Percentiles rank a stretch among this genome's conserved stretches.
Conservation (phyloP, 176 grass and related monocot species). For the Puccinellia tenuiflora region DNA sequence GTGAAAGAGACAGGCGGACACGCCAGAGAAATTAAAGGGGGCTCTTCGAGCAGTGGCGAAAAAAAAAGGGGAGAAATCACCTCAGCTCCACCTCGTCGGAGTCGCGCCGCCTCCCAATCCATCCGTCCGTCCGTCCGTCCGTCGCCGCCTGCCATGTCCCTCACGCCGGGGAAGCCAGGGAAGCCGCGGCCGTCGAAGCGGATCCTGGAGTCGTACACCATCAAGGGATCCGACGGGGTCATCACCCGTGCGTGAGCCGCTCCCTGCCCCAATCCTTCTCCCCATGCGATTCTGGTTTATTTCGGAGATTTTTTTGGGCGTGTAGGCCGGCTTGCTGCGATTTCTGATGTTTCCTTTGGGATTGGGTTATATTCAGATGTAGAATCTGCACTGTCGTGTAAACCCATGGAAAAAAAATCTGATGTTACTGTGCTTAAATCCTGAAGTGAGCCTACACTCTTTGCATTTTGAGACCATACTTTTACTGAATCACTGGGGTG, state of each 20-base stretch:
- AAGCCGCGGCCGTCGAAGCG: slow-evolving; percentile 61
- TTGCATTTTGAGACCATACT: too few relatives aligned
- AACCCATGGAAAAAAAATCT: neutral
- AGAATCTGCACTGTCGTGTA: neutral
- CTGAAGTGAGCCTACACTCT: neutral
- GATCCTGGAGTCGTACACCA: slow-evolving; percentile 69
- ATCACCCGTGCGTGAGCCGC: slow-evolving; percentile 70
- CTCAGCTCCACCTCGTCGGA: neutral
- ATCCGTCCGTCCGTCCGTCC: neutral
- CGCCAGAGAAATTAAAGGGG: neutral
- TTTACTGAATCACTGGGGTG: too few relatives aligned
- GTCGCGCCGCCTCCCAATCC: neutral
- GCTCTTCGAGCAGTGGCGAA: neutral
- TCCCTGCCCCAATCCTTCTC: neutral
- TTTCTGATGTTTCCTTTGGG: neutral
- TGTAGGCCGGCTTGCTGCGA: neutral
- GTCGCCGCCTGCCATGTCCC: neutral
- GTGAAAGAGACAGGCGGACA: neutral
- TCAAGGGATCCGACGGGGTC: slow-evolving; percentile 79
- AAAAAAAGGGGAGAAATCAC: neutral
- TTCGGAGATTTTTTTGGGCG: neutral
- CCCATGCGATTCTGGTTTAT: neutral
- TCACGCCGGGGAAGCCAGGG: slow-evolving; percentile 53
- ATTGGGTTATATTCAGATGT: neutral
- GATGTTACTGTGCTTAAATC: neutral